Conservation (phyloP, 2,329 filamentous ascomycete species). For the Aspergillus piperis region DNA sequence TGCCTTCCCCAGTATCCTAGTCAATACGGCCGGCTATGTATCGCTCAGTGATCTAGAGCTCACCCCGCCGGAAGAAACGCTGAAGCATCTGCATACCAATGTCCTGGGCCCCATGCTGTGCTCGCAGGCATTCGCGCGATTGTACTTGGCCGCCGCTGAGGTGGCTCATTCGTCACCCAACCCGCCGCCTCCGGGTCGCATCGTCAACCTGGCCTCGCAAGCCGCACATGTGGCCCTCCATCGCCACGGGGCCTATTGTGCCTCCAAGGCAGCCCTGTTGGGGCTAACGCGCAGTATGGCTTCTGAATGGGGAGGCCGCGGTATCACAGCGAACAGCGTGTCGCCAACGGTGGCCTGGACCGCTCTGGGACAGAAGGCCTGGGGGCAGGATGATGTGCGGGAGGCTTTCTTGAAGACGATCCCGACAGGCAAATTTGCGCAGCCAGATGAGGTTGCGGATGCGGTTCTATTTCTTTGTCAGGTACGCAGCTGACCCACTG, state of each 20-base stretch:
- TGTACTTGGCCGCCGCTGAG: slow-evolving; percentile 39
- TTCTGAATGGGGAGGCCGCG: slow-evolving; percentile 49
- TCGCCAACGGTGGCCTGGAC: slow-evolving; percentile 52
- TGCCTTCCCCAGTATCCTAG: slow-evolving; percentile 41
- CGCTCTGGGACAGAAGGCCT: slow-evolving; percentile 47
- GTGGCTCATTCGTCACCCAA: slow-evolving; percentile 18
- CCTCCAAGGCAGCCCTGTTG: slow-evolving; percentile 49
- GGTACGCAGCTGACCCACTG: slow-evolving; percentile 19
- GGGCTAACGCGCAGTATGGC: slow-evolving; percentile 51
- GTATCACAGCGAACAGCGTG: slow-evolving; percentile 51
- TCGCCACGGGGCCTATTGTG: slow-evolving; percentile 51
- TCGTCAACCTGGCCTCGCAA: slow-evolving; percentile 51
- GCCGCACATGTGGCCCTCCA: slow-evolving; percentile 51
- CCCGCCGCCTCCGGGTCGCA: slow-evolving; percentile 41
- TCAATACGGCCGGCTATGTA: slow-evolving; percentile 50
- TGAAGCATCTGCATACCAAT: slow-evolving; percentile 49
- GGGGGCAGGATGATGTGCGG: slow-evolving; percentile 39
- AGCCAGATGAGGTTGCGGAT: slow-evolving; percentile 44
- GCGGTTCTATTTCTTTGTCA: slow-evolving; percentile 43
- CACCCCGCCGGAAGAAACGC: slow-evolving; percentile 46
- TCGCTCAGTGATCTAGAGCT: slow-evolving; percentile 47
- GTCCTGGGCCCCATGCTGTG: slow-evolving; percentile 50
- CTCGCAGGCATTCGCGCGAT: slow-evolving; percentile 47
- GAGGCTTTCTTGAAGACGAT: slow-evolving; percentile 41
- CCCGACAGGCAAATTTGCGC: slow-evolving; percentile 43